Evolutionary conservation across 768 basidiomycete genomes (phyloP).

Genomic region (Pholiota molesta): DNA sequence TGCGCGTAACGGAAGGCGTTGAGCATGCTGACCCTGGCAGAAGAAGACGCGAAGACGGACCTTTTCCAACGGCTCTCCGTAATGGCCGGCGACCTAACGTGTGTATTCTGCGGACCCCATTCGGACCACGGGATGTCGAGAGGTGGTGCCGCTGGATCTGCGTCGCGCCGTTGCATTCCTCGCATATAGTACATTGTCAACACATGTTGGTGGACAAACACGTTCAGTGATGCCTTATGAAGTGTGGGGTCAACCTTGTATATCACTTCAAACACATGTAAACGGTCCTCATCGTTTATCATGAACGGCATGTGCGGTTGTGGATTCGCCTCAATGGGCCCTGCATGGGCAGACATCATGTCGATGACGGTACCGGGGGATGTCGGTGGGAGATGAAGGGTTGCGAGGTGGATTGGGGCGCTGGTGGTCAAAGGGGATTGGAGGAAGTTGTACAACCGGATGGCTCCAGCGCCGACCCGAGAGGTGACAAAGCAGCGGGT

Average conservation of each 20-base stretch:
- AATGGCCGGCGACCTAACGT: not conserved
- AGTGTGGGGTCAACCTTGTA: not conserved
- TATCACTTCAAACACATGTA: not conserved
- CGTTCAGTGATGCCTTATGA: too few relatives aligned
- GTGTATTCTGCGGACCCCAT: constrained; percentile 1
- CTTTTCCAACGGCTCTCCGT: not conserved
- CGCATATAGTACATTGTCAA: not conserved
- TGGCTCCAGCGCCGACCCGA: not conserved
- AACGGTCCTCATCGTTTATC: not conserved
- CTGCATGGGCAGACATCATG: not conserved
- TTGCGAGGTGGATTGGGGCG: not conserved
- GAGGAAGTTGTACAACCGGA: not conserved
- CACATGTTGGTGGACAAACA: not conserved
- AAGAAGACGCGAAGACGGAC: not conserved
- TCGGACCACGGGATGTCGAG: not conserved
- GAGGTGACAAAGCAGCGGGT: not conserved
- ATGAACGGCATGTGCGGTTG: not conserved
- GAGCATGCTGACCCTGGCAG: too few relatives aligned
- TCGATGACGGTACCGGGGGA: not conserved
- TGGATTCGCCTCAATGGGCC: not conserved
- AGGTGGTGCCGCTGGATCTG: too few relatives aligned
- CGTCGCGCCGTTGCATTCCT: too few relatives aligned
- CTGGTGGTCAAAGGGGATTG: too few relatives aligned
- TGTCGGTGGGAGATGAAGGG: not conserved
- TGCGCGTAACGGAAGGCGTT: not conserved